phyloP scores from a whole-genome alignment of 225 moss, liverwort and hornwort species.

The Sphagnum tenellum region DNA sequence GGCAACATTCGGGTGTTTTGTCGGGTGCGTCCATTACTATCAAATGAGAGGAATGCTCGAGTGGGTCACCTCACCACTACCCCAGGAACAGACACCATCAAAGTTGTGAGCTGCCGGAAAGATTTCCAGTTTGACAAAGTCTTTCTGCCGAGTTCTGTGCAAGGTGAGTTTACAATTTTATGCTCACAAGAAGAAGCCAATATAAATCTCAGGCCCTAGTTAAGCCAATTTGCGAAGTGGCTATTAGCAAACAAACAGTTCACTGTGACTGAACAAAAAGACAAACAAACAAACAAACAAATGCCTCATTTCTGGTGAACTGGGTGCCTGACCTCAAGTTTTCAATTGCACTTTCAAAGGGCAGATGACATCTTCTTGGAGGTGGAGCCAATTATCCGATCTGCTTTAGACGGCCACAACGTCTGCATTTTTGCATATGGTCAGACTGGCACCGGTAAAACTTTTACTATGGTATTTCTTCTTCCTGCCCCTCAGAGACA shows the following conservation, averaged over 20 bases:
- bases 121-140: slow-evolving; percentile 55
- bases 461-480: slow-evolving; percentile 49
- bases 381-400: slow-evolving; percentile 47
- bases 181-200: too few species aligned
- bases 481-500: too few species aligned
- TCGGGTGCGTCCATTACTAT: slow-evolving; percentile 47
- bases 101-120: slow-evolving; percentile 35
- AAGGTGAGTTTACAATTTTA: slow-evolving; percentile 20
- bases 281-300: too few species aligned
- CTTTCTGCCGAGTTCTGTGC: slow-evolving; percentile 35
- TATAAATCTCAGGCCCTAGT: too few species aligned
- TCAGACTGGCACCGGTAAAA: slow-evolving; percentile 55
- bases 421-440: slow-evolving; percentile 64
- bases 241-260: too few species aligned
- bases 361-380: slow-evolving; percentile 52
- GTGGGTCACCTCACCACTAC: slow-evolving; percentile 28
- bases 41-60: slow-evolving; percentile 27
- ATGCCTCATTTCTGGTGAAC: too few species aligned
- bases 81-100: slow-evolving; percentile 29
- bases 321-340: too few species aligned
- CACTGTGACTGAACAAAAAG: too few species aligned
- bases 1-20: slow-evolving; percentile 60
- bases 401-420: slow-evolving; percentile 55
- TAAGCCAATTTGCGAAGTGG: too few species aligned
- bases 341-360: neutral